Conservation (phyloP, 352 stramenopile genomes). For the Pseudoperonospora humuli region DNA sequence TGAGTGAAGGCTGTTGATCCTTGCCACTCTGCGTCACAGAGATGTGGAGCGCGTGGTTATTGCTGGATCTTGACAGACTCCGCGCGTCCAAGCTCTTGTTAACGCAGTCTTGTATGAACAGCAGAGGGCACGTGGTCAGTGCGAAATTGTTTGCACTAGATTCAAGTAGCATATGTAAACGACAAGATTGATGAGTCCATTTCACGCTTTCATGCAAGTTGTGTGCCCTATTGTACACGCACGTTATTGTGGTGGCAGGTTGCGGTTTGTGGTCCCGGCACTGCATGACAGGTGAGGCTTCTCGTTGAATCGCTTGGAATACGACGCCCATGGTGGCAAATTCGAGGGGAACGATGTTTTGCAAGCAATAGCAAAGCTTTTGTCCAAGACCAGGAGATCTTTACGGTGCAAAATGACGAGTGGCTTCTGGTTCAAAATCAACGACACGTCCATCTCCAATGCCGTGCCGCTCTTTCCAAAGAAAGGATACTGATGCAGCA, state of each 20-base stretch:
- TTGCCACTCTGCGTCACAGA: background rate
- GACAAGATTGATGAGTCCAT: constrained; percentile 1
- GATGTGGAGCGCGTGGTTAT: constrained; percentile 1
- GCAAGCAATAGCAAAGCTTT: too few relatives aligned
- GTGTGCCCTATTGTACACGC: constrained; percentile 1
- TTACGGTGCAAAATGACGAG: too few relatives aligned
- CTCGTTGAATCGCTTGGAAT: constrained; percentile 4
- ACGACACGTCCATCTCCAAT: too few relatives aligned
- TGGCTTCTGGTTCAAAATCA: too few relatives aligned
- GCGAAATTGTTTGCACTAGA: constrained; percentile 8
- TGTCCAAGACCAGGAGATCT: too few relatives aligned
- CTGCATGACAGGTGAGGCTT: constrained; percentile 13
- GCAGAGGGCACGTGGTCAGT: constrained; percentile 8
- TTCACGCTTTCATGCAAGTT: constrained; percentile 8
- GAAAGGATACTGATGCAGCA: too few relatives aligned
- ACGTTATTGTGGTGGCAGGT: constrained; percentile 10
- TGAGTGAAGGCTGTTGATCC: constrained; percentile 5
- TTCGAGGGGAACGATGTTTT: too few relatives aligned
- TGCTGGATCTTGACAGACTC: constrained; percentile 1
- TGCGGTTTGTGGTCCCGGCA: constrained; percentile 21
- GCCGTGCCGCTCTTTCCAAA: too few relatives aligned
- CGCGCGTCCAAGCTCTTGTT: constrained; percentile 1
- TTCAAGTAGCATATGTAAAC: constrained; percentile 4
- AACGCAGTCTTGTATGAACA: constrained; percentile 13
- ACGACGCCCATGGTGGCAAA: too few relatives aligned